Evolutionary conservation across 1,139 yeast species (phyloP).

Genomic region (Saccharomyces hybrid): DNA sequence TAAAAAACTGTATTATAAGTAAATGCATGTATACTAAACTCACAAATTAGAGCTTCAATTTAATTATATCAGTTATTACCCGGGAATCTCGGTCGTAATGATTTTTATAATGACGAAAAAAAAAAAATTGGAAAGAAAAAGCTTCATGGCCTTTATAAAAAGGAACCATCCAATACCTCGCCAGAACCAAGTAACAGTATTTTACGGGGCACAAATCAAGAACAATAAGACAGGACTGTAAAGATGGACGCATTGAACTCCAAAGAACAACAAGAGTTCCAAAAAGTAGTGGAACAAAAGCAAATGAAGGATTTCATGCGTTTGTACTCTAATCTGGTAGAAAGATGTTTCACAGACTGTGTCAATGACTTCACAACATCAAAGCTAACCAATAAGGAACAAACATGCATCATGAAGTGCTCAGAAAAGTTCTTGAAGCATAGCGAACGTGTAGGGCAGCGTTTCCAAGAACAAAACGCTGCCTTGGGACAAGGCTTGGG

Average conservation of each 20-base stretch:
- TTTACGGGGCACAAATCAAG: not conserved
- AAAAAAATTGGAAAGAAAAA: not conserved
- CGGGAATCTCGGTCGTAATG: not conserved
- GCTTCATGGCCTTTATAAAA: conserved; percentile 4
- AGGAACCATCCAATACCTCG: not conserved
- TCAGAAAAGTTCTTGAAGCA: conserved; percentile 97
- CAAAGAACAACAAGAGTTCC: conserved; percentile 94
- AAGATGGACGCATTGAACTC: conserved; percentile 75
- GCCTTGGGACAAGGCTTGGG: conserved; percentile 42
- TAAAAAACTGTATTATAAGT: not conserved
- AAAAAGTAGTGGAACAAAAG: conserved; percentile 89
- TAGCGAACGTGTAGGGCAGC: conserved; percentile 95
- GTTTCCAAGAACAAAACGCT: conserved; percentile 95
- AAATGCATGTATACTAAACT: not conserved
- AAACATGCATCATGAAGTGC: conserved; percentile 79
- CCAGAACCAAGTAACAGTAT: not conserved
- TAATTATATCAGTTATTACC: not conserved
- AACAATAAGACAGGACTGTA: conserved; percentile 2
- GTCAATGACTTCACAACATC: conserved; percentile 96
- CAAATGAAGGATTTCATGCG: conserved; percentile 99
- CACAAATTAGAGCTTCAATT: not conserved
- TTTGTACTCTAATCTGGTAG: conserved; percentile 85
- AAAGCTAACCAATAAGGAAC: conserved; percentile 76
- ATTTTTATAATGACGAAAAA: not conserved
- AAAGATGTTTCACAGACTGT: conserved; percentile 95